Conservation (phyloP, 257 asterid species). For the Apocynum venetum region DNA sequence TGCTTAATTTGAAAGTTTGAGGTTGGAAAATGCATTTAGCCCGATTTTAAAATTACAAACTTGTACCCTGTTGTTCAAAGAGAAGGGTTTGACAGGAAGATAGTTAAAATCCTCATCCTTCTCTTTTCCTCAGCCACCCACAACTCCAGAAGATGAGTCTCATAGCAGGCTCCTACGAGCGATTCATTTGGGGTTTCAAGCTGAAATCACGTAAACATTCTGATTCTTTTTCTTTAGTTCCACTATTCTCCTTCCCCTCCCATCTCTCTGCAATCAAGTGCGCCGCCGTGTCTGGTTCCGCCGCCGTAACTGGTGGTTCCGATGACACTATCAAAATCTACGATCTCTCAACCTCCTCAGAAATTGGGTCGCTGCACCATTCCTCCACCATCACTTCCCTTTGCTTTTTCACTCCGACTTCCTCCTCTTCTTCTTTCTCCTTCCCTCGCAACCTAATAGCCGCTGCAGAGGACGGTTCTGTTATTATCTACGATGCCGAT, state of each 20-base stretch:
- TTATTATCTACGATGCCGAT: constrained; percentile 77
- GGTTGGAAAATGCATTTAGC: too few relatives aligned
- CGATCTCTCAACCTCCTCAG: constrained; percentile 76
- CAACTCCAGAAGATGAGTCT: constrained; percentile 40
- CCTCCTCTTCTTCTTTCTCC: constrained; percentile 36
- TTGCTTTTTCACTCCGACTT: constrained; percentile 60
- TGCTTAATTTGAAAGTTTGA: background rate
- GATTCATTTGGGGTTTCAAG: constrained; percentile 91
- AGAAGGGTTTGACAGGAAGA: background rate
- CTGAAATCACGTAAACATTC: constrained; percentile 39
- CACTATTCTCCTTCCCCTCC: constrained; percentile 88
- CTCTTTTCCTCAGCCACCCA: background rate
- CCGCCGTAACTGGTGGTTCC: constrained; percentile 87
- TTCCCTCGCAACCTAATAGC: constrained; percentile 78
- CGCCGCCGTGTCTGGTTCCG: constrained; percentile 78
- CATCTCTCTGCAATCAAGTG: constrained; percentile 85
- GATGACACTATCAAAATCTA: constrained; percentile 94
- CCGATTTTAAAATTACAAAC: background rate
- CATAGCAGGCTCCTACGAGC: constrained; percentile 94
- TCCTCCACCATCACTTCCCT: constrained; percentile 73
- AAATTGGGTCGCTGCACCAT: constrained; percentile 73
- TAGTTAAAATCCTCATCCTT: background rate
- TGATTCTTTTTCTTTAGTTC: constrained; percentile 36
- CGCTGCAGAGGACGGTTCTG: constrained; percentile 59
- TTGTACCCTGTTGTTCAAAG: background rate